Evolutionary conservation across 768 basidiomycete species (phyloP).

Genomic region (Phanerodontia chrysosporium): DNA sequence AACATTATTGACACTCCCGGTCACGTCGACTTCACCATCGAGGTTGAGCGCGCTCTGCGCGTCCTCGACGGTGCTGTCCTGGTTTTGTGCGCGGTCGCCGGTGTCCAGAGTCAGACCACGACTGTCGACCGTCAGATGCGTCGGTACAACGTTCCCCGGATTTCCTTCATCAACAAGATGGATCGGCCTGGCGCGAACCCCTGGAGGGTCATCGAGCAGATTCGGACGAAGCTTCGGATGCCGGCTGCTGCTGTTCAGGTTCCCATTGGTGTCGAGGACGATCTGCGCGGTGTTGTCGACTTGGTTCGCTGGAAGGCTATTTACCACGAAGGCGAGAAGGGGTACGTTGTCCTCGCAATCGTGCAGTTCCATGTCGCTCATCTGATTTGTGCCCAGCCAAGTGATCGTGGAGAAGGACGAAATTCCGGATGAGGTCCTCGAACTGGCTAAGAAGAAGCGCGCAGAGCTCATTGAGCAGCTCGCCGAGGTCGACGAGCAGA

Average conservation of each 20-base stretch:
- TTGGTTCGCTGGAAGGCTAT: slow-evolving; percentile 91
- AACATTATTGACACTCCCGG: slow-evolving; percentile 99
- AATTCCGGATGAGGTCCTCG: slow-evolving; percentile 73
- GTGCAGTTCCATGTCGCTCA: not conserved
- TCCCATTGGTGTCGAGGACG: slow-evolving; percentile 87
- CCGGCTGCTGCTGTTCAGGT: slow-evolving; percentile 94
- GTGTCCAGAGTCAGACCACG: slow-evolving; percentile 97
- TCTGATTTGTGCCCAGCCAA: slow-evolving; percentile 40
- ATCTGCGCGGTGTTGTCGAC: slow-evolving; percentile 89
- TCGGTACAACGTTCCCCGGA: slow-evolving; percentile 90
- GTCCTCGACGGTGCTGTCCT: slow-evolving; percentile 96
- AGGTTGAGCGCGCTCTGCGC: slow-evolving; percentile 94
- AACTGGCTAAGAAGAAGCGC: slow-evolving; percentile 87
- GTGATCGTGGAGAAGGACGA: slow-evolving; percentile 80
- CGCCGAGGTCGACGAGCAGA: slow-evolving; percentile 92
- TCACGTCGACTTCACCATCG: slow-evolving; percentile 99
- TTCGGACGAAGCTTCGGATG: slow-evolving; percentile 86
- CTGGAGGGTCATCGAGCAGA: slow-evolving; percentile 90
- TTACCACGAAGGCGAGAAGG: slow-evolving; percentile 93
- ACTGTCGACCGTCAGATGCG: slow-evolving; percentile 99
- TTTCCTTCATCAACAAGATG: slow-evolving; percentile 99
- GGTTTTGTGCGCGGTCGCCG: slow-evolving; percentile 95
- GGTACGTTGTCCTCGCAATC: slow-evolving; percentile 45
- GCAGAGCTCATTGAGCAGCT: slow-evolving; percentile 90
- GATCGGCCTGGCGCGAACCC: slow-evolving; percentile 98